Evolutionary conservation across 2,329 filamentous ascomycete genomes (phyloP), one percentile per base, ranked within the genome.

Genomic region (Corynespora cassiicola): DNA sequence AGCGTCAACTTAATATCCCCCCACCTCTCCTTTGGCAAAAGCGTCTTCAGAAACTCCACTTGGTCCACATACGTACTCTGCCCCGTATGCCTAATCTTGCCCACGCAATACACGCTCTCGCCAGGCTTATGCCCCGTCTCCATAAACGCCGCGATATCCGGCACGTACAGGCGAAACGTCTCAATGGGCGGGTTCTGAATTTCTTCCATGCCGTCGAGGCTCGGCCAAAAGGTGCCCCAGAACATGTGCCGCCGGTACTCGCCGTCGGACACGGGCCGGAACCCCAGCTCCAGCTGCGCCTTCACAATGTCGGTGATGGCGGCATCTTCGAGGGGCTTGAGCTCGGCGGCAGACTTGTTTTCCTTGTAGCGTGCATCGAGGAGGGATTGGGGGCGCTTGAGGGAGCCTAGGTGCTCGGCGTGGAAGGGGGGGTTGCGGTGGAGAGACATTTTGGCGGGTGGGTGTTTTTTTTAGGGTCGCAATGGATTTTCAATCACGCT

Each of bases 391-490:
- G 85, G 84, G 17, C 85, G 82, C 47, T 87, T 77, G 12, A 88
- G 75, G 10, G 84, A 87, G 31, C 85, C 85, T 45, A 88, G 77
- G 50, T 88, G 85, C 66, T 88, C 85, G 40, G 84, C 83, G 61
- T 86, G 79, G 66, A 86, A 88, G 31, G 81, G 84, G 14, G 80
- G 78, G 44, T 70, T 72, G 39, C 50, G 52, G 26, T 54, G 52
- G 24, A 50, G 43, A 16, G 52, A 47, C 50, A 54, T 54, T n/a
- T n/a, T 39, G 28, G 9, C 14, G 12, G n/a, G n/a, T n/a, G n/a
- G n/a, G n/a, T n/a, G n/a, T n/a, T n/a, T n/a, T n/a, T n/a, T n/a
- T n/a, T n/a, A n/a, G n/a, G n/a, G n/a, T n/a, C n/a, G n/a, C n/a
- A n/a, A n/a, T n/a, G n/a, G n/a, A n/a, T n/a, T n/a, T n/a, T n/a